Percentiles rank a stretch among this genome's conserved stretches.
phyloP scores from a whole-genome alignment of 2,329 filamentous ascomycete genomes.

The Arthroderma sp. region DNA sequence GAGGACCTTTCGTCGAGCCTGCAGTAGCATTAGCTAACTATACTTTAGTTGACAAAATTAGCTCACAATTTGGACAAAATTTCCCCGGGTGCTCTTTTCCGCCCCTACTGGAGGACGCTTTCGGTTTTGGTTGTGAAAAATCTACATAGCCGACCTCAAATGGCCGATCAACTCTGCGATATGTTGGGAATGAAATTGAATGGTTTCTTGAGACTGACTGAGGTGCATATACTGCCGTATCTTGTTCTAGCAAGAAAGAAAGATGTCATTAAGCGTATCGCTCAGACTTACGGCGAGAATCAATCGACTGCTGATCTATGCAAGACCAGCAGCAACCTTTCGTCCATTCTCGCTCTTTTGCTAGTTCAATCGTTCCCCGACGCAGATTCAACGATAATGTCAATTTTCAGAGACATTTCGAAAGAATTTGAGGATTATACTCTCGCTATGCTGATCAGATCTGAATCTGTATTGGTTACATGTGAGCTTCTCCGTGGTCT shows the following conservation, averaged over 20 bases:
- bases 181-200: constrained; percentile 62
- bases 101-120: constrained; percentile 78
- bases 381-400: constrained; percentile 53
- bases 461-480: constrained; percentile 61
- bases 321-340: constrained; percentile 45
- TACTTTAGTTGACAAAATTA: constrained; percentile 50
- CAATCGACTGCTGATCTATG: constrained; percentile 48
- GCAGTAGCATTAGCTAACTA: not conserved
- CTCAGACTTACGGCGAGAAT: constrained; percentile 47
- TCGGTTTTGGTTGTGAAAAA: constrained; percentile 75
- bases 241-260: constrained; percentile 65
- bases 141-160: constrained; percentile 65
- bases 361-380: constrained; percentile 50
- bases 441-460: constrained; percentile 55
- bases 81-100: constrained; percentile 56
- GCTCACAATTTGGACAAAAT: constrained; percentile 47
- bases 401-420: constrained; percentile 55
- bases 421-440: constrained; percentile 54
- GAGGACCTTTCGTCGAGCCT: not conserved
- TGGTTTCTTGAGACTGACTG: constrained; percentile 58
- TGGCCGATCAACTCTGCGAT: constrained; percentile 67
- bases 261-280: constrained; percentile 70
- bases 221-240: constrained; percentile 66
- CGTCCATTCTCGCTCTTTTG: constrained; percentile 45
- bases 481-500: constrained; percentile 72